Base-by-base conservation (phyloP, 495 filamentous ascomycete genomes). In the Neurospora sp. region DNA sequence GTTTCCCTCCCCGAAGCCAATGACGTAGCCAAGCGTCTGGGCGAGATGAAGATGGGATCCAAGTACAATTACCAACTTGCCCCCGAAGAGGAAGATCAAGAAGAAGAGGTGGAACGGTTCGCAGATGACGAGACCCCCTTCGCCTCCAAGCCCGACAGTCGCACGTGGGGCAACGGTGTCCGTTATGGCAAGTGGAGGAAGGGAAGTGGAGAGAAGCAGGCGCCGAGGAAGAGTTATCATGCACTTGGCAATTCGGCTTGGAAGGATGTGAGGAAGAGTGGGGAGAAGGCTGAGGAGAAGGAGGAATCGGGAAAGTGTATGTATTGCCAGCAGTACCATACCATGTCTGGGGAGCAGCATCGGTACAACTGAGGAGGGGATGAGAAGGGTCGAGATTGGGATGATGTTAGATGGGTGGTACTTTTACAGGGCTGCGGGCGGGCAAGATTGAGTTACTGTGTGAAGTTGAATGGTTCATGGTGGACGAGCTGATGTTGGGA, bases 1-100 rank as follows among this genome's bases (percentile, higher is more conserved):
- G 91, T 93, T 38, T 90, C 84, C 72, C 80, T 93, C 74, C 84
- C 87, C 75, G 90, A 93, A 77, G 91, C 91, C 11, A 93, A 92
- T 74, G 90, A 92, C 76, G 90, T 93, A 9, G 88, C 91, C 3
- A 90, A 88, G 78, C 79, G 92, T 39, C 76, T 94, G 66, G 86
- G 86, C 37, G 75, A 83, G 73, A 76, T 78, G 73, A 74, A 81
- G 46, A 48, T 27, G 66, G 27, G n/a, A 39, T 46, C 11, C 23
- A 74, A 79, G 14, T 78, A 80, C 44, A 48, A 27, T 14, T 80
- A 78, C 71, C 20, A 27, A 39, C 27, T 75, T 37, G 54, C 54
- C 14, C 54, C 54, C 3, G 48, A 54, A 23, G 46, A 59, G 20
- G 23, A 59, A 23, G 48, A 27, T 1, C 20, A 59, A 14, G 20